Conservation (phyloP, 495 filamentous ascomycete genomes). For the Trichoderma asperelloides region DNA sequence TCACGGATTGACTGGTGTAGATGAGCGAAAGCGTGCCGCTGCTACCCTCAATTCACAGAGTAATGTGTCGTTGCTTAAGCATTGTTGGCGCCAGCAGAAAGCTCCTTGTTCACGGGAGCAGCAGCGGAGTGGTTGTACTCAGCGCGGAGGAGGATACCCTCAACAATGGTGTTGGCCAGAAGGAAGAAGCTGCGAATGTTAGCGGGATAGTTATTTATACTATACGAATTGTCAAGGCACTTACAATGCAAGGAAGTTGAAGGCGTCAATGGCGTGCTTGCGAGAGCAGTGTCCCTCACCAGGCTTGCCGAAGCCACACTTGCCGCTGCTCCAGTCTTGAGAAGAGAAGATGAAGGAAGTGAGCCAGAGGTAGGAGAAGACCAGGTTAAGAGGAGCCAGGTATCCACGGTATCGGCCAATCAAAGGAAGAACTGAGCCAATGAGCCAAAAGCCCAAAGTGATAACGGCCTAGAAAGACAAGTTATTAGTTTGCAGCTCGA, state of each 20-base stretch:
- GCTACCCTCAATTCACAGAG: not conserved
- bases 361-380: constrained; percentile 10
- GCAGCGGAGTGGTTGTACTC: not conserved
- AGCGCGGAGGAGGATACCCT: not conserved
- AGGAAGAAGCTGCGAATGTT: constrained; percentile 4
- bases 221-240: not conserved
- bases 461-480: not conserved
- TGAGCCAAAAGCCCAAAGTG: constrained; percentile 2
- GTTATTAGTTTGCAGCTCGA: not conserved
- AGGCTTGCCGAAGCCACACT: constrained; percentile 1
- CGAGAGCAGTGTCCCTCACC: not conserved
- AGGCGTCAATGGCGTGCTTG: constrained; percentile 4
- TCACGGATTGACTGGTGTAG: not conserved
- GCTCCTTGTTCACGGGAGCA: not conserved
- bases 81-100: not conserved
- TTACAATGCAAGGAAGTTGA: constrained; percentile 9
- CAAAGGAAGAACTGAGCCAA: not conserved
- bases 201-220: not conserved
- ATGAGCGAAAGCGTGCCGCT: not conserved
- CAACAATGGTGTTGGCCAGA: not conserved
- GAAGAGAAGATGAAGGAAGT: constrained; percentile 9
- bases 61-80: not conserved
- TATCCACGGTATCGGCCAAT: constrained; percentile 2
- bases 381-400: constrained; percentile 1
- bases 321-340: constrained; percentile 5